Conservation (phyloP, 768 basidiomycete genomes). For the Tricholoma hemisulphureum region DNA sequence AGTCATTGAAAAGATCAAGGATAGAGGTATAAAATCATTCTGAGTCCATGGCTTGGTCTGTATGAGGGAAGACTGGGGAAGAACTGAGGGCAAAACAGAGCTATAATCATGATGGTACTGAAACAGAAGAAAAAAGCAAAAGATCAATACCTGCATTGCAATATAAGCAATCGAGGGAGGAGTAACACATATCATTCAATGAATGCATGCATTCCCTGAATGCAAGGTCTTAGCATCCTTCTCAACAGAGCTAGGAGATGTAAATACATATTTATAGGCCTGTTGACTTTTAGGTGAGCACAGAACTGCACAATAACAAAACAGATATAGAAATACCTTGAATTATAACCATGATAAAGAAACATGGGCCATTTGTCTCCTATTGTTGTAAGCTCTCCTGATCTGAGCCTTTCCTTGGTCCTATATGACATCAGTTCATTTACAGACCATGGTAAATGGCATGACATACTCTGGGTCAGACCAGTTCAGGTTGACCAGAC, state of each 20-base stretch:
- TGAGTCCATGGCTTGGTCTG: constrained; percentile 13
- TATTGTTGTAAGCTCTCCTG: constrained; percentile 7
- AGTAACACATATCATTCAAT: constrained; percentile 1
- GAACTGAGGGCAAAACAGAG: constrained; percentile 12
- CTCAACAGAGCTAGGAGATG: constrained; percentile 2
- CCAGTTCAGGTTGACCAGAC: constrained; percentile 11
- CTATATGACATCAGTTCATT: background rate
- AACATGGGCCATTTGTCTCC: constrained; percentile 20
- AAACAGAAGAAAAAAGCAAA: background rate
- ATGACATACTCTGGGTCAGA: constrained; percentile 1
- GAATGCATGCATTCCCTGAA: constrained; percentile 1
- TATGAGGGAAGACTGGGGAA: constrained; percentile 10
- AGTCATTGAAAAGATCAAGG: constrained; percentile 12
- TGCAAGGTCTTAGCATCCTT: background rate
- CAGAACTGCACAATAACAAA: too few relatives aligned
- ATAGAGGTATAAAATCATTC: constrained; percentile 13
- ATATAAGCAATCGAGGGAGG: background rate
- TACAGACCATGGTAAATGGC: background rate
- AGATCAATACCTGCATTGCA: background rate
- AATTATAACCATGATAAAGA: constrained; percentile 4
- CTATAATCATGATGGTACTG: background rate
- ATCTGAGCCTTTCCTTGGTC: constrained; percentile 4
- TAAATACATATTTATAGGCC: constrained; percentile 8
- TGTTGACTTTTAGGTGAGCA: background rate
- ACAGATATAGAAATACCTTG: too few relatives aligned